Evolutionary conservation across 2,329 filamentous ascomycete genomes (phyloP).

Genomic region (Exophiala aquamarina): DNA sequence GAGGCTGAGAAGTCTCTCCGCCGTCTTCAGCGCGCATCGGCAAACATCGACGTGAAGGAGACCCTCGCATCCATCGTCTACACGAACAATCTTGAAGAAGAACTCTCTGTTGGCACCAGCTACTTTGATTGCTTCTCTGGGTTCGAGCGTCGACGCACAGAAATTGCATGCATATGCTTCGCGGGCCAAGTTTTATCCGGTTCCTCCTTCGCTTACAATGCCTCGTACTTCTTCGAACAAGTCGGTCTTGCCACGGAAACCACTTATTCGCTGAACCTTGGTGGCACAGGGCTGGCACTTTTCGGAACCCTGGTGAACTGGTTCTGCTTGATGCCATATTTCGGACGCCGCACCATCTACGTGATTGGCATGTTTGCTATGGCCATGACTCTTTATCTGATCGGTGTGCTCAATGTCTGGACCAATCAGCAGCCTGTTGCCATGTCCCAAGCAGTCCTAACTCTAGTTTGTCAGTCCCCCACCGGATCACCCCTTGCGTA

Average conservation of each 20-base stretch:
- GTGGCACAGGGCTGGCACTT: constrained; percentile 61
- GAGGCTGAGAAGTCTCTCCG: constrained; percentile 28
- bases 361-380: constrained; percentile 34
- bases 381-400: constrained; percentile 30
- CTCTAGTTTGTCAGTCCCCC: constrained; percentile 40
- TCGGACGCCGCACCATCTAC: constrained; percentile 43
- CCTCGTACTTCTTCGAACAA: constrained; percentile 41
- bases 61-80: constrained; percentile 39
- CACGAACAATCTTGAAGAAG: constrained; percentile 35
- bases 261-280: constrained; percentile 43
- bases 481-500: too few relatives aligned
- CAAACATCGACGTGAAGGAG: constrained; percentile 20
- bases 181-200: constrained; percentile 39
- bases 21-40: constrained; percentile 27
- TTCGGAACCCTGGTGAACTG: constrained; percentile 53
- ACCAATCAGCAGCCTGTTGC: constrained; percentile 28
- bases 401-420: constrained; percentile 31
- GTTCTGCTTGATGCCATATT: constrained; percentile 37
- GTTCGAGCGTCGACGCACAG: constrained; percentile 39
- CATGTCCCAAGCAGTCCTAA: constrained; percentile 43
- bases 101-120: constrained; percentile 29
- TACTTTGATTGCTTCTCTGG: constrained; percentile 36
- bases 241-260: constrained; percentile 37
- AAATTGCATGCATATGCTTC: constrained; percentile 41
- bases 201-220: constrained; percentile 35